Conservation (phyloP, 345 rosid genomes). For the Linum tenue region DNA sequence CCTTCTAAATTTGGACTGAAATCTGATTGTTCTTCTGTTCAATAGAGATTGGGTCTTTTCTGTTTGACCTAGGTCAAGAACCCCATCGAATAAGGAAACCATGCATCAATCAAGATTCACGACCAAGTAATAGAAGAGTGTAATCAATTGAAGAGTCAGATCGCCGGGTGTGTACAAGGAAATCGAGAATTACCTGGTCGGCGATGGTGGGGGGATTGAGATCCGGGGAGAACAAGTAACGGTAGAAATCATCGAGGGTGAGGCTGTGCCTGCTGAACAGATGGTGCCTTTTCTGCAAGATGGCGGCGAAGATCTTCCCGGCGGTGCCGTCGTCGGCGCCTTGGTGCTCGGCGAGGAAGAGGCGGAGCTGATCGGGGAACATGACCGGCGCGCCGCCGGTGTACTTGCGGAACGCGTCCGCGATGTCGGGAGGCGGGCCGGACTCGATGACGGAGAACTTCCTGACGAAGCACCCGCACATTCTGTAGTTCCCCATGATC, state of each 20-base stretch:
- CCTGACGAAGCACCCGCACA: conserved; percentile 63
- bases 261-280: conserved; percentile 48
- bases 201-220: conserved; percentile 20
- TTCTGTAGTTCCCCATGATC: conserved; percentile 55
- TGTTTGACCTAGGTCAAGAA: background rate
- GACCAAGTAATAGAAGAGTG: background rate
- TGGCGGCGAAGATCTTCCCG: conserved; percentile 44
- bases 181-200: background rate
- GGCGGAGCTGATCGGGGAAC: conserved; percentile 59
- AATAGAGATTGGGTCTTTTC: background rate
- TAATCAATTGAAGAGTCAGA: background rate
- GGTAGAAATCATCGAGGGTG: conserved; percentile 28
- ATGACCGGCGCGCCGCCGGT: conserved; percentile 45
- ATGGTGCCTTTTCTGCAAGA: conserved; percentile 49
- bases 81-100: too few species aligned
- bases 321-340: conserved; percentile 31
- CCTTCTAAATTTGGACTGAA: background rate
- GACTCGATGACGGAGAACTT: conserved; percentile 57
- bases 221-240: conserved; percentile 24
- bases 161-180: background rate
- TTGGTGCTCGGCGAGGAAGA: conserved; percentile 48
- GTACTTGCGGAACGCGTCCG: conserved; percentile 42
- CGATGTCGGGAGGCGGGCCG: conserved; percentile 57
- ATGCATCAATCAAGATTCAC: background rate
- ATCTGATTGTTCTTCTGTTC: too few species aligned